These are phyloP conservation scores for Senecio squalidus DNA, from an alignment of 140 eudicot species.

Conservation along the genomic window DNA sequence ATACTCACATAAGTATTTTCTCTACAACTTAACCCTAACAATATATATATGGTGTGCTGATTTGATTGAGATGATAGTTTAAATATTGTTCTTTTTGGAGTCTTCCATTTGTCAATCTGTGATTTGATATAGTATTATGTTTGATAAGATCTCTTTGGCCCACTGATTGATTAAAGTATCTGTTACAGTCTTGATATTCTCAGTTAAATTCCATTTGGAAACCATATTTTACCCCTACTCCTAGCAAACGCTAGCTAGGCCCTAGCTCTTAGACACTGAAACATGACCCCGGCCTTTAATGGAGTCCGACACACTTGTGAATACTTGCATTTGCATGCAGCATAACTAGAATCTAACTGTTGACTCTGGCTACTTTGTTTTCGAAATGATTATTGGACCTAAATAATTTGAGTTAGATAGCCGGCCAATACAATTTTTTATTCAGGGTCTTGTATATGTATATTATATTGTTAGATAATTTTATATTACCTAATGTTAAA, in stretches of 20 bases:
- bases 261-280: constrained; percentile 6
- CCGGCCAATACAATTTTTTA: not conserved
- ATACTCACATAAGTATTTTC: too few species aligned
- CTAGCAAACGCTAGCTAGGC: not conserved
- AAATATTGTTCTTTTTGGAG: constrained; percentile 36
- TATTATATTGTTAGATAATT: too few species aligned
- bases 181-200: constrained; percentile 43
- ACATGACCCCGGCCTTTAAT: constrained; percentile 3
- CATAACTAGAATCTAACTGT: not conserved
- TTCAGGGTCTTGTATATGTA: too few species aligned
- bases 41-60: constrained; percentile 22
- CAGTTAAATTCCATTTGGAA: constrained; percentile 40
- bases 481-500: too few species aligned
- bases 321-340: constrained; percentile 24
- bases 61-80: constrained; percentile 33
- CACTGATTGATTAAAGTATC: constrained; percentile 58
- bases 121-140: constrained; percentile 20
- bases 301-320: constrained; percentile 31
- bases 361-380: not conserved
- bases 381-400: constrained; percentile 2
- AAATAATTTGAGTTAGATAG: not conserved
- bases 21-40: too few species aligned
- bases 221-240: constrained; percentile 11
- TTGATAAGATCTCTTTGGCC: constrained; percentile 31
- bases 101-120: constrained; percentile 39